These are phyloP conservation scores for Ormosia emarginata DNA, from an alignment of 306 rosid species.

Conservation along the genomic window DNA sequence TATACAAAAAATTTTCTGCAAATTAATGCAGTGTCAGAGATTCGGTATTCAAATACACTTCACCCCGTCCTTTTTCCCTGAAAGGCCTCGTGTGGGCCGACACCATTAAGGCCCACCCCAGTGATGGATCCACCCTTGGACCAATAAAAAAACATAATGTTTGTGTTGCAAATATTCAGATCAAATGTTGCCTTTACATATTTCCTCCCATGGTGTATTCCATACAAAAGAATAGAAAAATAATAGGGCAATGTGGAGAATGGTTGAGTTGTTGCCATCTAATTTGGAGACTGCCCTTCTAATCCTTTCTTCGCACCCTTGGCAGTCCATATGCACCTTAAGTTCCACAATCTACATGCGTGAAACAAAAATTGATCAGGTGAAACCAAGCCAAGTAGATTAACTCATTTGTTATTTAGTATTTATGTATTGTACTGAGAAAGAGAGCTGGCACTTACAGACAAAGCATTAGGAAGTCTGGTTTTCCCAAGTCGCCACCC, in stretches of 20 bases:
- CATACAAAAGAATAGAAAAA: background rate
- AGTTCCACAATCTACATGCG: slow-evolving; percentile 65
- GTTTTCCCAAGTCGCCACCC: slow-evolving; percentile 40
- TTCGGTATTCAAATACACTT: too few species aligned
- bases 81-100: too few species aligned
- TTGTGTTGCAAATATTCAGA: background rate
- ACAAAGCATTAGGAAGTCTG: slow-evolving; percentile 43
- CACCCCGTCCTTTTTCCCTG: too few species aligned
- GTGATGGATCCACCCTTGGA: too few species aligned
- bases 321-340: slow-evolving; percentile 83
- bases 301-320: slow-evolving; percentile 75
- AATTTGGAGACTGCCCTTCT: slow-evolving; percentile 66
- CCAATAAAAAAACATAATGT: too few species aligned
- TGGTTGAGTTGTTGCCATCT: slow-evolving; percentile 41
- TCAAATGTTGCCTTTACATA: background rate
- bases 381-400: background rate
- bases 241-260: background rate
- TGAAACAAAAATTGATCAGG: background rate
- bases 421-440: background rate
- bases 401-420: background rate
- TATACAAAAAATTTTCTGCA: too few species aligned
- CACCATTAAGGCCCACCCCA: too few species aligned
- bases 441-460: slow-evolving; percentile 41
- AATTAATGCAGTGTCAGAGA: too few species aligned
- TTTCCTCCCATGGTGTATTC: background rate